Conservation (phyloP, 495 filamentous ascomycete species). For the Saxophila tyrrhenica region DNA sequence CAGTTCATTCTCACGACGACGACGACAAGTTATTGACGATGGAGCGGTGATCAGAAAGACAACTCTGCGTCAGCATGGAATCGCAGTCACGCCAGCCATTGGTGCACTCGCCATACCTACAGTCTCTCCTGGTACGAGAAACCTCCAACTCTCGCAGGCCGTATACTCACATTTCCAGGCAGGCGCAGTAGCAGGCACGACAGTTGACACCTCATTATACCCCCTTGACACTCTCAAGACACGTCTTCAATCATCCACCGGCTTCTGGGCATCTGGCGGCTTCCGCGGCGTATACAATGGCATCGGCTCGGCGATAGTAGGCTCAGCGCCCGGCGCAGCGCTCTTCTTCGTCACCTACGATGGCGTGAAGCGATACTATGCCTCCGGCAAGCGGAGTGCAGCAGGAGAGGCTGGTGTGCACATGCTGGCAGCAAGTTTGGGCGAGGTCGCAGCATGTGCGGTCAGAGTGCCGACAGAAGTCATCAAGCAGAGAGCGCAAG, state of each 20-base stretch:
- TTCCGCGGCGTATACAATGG: constrained; percentile 64
- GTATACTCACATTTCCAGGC: constrained; percentile 22
- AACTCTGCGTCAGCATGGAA: neutral
- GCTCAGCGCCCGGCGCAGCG: constrained; percentile 93
- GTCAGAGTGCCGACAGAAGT: constrained; percentile 94
- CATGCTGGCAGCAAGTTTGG: constrained; percentile 77
- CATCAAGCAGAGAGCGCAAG: constrained; percentile 91
- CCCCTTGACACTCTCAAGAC: constrained; percentile 37
- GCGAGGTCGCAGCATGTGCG: constrained; percentile 86
- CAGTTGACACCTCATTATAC: constrained; percentile 33
- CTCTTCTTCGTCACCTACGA: constrained; percentile 99
- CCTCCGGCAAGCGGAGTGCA: neutral
- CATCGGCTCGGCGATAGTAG: constrained; percentile 60
- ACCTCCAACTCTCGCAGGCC: neutral
- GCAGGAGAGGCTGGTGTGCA: constrained; percentile 42
- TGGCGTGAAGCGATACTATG: constrained; percentile 45
- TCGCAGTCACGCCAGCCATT: neutral
- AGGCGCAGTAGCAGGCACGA: constrained; percentile 33
- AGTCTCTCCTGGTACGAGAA: constrained; percentile 34
- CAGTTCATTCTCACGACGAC: no score
- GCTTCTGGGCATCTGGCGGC: constrained; percentile 66
- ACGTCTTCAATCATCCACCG: constrained; percentile 74
- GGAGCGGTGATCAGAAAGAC: neutral
- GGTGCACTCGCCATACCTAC: constrained; percentile 35
- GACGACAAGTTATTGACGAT: neutral